Base-by-base conservation (phyloP, 2,329 filamentous ascomycete genomes). In the Leptographium procerum region DNA sequence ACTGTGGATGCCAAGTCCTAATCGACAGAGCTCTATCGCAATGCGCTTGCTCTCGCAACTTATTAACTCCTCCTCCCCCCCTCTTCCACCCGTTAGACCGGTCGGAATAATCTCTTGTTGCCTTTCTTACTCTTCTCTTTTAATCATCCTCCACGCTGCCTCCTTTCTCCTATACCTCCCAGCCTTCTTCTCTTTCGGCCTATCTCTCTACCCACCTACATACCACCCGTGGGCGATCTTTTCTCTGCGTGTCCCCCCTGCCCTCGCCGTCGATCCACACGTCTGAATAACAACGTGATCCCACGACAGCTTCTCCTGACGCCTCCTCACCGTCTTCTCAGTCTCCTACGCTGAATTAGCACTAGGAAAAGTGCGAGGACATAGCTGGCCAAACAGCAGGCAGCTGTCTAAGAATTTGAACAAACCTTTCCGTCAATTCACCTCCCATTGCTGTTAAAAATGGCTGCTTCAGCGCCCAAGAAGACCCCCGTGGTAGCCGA, bases 401-500 rank as follows among this genome's bases (percentile, higher is more conserved):
- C 26, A 55, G 22, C 43, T 24, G 31, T 22, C 19, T 24, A 14
- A 14, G 22, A 50, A 28, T 14, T 14, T 26, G 13, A 33, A 31
- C 40, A 19, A 31, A 26, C 19, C 26, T 9, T 19, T 24, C 24
- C 4, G 24, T 24, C 53, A 36, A 26, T n/a, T 19, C 19, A 2
- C 51, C 45, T 22, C 31, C 48, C 52, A n/a, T 43, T 58, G 57
- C 57, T 60, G 54, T 43, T 60, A 63, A 64, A 62, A 61, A 81
- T 82, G 79, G 74, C 74, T 67, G 73, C 69, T 68, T 62, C 71
- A 26, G 52, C 60, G 43, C 56, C 71, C 67, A 79, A 76, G 70
- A 68, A 76, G 70, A 68, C 66, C 65, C 81, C 79, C 53, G 85
- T 88, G 66, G 87, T 91, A 67, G 78, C 79, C 61, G 88, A 91